A percentile compares a stretch with the other conserved stretches of the same genome.
Conservation (phyloP, 306 rosid genomes). For the Cicer cuneatum region DNA sequence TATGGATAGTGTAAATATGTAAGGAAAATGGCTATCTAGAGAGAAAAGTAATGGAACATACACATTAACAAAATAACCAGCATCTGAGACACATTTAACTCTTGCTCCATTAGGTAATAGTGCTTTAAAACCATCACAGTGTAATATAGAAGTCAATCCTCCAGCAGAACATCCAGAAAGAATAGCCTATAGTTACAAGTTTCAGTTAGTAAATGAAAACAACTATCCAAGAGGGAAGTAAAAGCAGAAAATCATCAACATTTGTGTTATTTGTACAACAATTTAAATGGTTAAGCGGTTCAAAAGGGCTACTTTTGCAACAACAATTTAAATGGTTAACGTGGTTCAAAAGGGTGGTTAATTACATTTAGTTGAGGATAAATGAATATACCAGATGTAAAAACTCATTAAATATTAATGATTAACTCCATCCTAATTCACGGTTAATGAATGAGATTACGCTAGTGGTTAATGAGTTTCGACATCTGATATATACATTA, state of each 20-base stretch:
- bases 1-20: background rate
- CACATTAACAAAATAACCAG: conserved; percentile 81
- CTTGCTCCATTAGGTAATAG: conserved; percentile 57
- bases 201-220: conserved; percentile 6
- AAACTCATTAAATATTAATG: too few species aligned
- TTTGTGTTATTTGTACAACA: too few species aligned
- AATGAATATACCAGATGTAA: too few species aligned
- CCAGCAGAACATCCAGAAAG: conserved; percentile 95
- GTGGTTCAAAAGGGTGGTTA: too few species aligned
- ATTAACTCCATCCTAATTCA: too few species aligned
- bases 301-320: too few species aligned
- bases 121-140: conserved; percentile 72
- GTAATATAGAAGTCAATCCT: conserved; percentile 79
- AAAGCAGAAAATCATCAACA: background rate
- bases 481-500: too few species aligned
- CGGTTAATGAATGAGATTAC: too few species aligned
- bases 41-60: conserved; percentile 46
- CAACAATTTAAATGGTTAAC: too few species aligned
- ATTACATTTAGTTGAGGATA: too few species aligned
- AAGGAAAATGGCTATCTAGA: background rate
- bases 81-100: conserved; percentile 85
- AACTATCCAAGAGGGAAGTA: background rate
- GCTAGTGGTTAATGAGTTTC: too few species aligned
- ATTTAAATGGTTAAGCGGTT: too few species aligned
- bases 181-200: conserved; percentile 62